A percentile compares a stretch with the other conserved stretches of the same genome.
These are phyloP conservation scores for Fusarium heterosporum DNA, from an alignment of 2,329 filamentous ascomycete species.

Conservation along the genomic window DNA sequence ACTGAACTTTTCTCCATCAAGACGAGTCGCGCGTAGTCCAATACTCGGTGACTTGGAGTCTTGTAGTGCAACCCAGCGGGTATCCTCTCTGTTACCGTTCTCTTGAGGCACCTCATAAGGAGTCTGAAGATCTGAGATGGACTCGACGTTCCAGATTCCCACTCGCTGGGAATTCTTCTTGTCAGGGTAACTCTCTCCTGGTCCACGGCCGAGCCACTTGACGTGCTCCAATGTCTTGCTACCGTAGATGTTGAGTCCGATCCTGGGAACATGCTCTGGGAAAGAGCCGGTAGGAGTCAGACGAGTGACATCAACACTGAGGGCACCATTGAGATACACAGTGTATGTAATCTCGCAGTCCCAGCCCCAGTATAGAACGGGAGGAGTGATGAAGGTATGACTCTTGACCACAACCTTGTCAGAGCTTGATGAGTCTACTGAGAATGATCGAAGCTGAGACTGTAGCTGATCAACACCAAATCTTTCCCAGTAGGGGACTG, in stretches of 20 bases:
- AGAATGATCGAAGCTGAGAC: slow-evolving; percentile 59
- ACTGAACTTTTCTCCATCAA: slow-evolving; percentile 52
- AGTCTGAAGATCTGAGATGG: slow-evolving; percentile 63
- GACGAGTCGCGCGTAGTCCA: slow-evolving; percentile 39
- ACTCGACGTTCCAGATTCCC: slow-evolving; percentile 58
- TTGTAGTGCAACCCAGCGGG: slow-evolving; percentile 64
- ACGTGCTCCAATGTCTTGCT: slow-evolving; percentile 59
- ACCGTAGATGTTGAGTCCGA: slow-evolving; percentile 69
- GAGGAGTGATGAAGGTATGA: slow-evolving; percentile 66
- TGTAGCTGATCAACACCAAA: slow-evolving; percentile 62
- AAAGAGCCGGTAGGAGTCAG: slow-evolving; percentile 60
- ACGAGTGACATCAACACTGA: slow-evolving; percentile 60
- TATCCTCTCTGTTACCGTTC: slow-evolving; percentile 71
- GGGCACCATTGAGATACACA: slow-evolving; percentile 57
- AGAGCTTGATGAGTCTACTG: slow-evolving; percentile 53
- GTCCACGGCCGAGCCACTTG: slow-evolving; percentile 72
- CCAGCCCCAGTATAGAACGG: slow-evolving; percentile 70
- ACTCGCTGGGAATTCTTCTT: slow-evolving; percentile 67
- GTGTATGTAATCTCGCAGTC: slow-evolving; percentile 63
- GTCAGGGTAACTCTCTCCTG: slow-evolving; percentile 73
- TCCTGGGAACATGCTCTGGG: slow-evolving; percentile 68
- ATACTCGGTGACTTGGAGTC: slow-evolving; percentile 28
- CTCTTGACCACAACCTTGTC: slow-evolving; percentile 65
- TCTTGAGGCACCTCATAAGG: slow-evolving; percentile 77
- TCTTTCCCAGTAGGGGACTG: slow-evolving; percentile 68